Base-by-base conservation (phyloP, 2,329 filamentous ascomycete species). In the Reticulascus tulasneorum region DNA sequence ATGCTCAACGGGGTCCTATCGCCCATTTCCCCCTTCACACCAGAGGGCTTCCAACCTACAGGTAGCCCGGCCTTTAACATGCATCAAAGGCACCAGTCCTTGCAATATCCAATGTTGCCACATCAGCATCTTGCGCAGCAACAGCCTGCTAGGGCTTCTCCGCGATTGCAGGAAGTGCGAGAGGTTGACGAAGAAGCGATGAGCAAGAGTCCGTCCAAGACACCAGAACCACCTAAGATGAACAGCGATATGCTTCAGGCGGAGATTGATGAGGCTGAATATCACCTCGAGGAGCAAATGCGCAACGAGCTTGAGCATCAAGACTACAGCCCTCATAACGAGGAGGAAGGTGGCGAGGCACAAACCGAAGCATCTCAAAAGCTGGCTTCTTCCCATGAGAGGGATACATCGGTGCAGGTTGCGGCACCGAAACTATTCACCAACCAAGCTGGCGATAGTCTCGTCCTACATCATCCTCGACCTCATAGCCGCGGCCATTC, bases 221-320 rank as follows among this genome's bases (percentile, higher is more conserved):
- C 71, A 1, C 70, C 75, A 0, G 73, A 80, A 48, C 65, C 71
- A 9, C 37, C 49, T 9, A 60, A 61, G 29, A 65, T 65, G 29
- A 43, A 43, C 39, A 60, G 64, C 29, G 84, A 90, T 49, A 89
- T 89, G 48, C 71, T 94, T 17, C 88, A 95, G 56, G 83, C 82
- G 44, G 88, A 93, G 48, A 83, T 94, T 37, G 84, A 93, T 32
- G 85, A 90, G 52, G 83, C 86, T 5, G 86, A 94, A 51, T 91
- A 93, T 53, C 86, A 91, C 50, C 62, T 93, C 43, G 86, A 90
- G 54, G 80, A 89, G 54, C 81, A 86, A 42, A 79, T 90, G 44
- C 80, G 86, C 33, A 81, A 84, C 35, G 83, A 91, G 51, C 69
- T 91, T 31, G 84, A 90, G 41, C 83, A 89, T 47, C 82, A 85